Conservation (phyloP, 225 moss, liverwort and hornwort species). For the Marchantia polymorpha region DNA sequence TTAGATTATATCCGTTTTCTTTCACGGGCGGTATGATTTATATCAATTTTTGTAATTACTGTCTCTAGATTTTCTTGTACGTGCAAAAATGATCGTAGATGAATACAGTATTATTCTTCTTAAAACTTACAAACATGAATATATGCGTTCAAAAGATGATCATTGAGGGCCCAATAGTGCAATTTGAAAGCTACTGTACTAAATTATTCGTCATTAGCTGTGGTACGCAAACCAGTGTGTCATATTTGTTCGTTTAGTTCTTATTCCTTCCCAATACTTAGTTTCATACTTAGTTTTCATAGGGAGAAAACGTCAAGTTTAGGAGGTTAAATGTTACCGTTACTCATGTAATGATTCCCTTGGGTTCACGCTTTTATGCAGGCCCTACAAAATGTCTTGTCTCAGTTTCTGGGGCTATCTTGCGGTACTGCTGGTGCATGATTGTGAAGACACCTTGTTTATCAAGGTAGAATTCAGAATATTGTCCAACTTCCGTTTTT, state of each 20-base stretch:
- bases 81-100: background rate
- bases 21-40: background rate
- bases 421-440: background rate
- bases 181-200: too few species aligned
- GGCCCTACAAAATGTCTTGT: slow-evolving; percentile 38
- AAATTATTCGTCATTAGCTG: too few species aligned
- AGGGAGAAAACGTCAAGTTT: background rate
- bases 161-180: too few species aligned
- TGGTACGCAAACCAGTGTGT: too few species aligned
- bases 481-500: too few species aligned
- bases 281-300: too few species aligned
- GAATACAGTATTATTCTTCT: background rate
- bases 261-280: too few species aligned
- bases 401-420: slow-evolving; percentile 29
- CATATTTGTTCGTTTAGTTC: too few species aligned
- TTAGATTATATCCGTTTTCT: background rate
- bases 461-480: too few species aligned
- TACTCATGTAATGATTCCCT: background rate
- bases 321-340: background rate
- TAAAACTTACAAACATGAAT: too few species aligned
- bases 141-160: too few species aligned
- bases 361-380: slow-evolving; percentile 1
- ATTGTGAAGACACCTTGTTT: background rate
- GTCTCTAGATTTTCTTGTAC: too few species aligned
- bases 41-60: background rate